Evolutionary conservation across 2,329 filamentous ascomycete species (phyloP), one percentile per base, ranked within the genome.

Genomic region (Arthrobotrys megalospora): DNA sequence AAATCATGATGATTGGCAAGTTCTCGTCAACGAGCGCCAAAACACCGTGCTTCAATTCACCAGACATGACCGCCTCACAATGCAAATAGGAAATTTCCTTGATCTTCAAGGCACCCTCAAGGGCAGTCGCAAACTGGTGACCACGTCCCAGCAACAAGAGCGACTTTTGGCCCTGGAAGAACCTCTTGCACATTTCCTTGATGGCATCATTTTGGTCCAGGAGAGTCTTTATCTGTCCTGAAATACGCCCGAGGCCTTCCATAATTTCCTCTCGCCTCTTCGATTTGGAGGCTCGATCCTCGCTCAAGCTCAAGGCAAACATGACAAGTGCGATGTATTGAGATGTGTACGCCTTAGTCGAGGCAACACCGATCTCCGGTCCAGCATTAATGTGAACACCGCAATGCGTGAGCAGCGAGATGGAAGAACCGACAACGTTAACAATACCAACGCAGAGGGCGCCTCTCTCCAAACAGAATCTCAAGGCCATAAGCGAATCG

Each of bases 311-410:
- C 80, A 99, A 88, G 6, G 96, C 96, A 83, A 99, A 98, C 96
- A 99, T 99, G 86, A 98, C 92, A 94, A 99, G 97, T 85, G 96
- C 97, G 83, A 99, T 93, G 85, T 98, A 99, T 85, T 99, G 96
- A 55, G 96, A 98, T 12, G 96, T 99, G 87, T 99, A 99, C 45
- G 96, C 96, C 89, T 99, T 99, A 85, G 96, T 99, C 55, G 95
- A 98, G 78, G 96, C 96, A 81, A 99, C 96, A 90, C 96, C 96
- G 80, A 99, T 98, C 86, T 99, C 96, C 67, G 96, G 96, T 72
- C 96, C 96, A 81, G 96, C 96, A 86, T 99, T 99, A 88, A 99
- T 94, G 88, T 99, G 96, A 70, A 99, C 96, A 94, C 96, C 96
- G 83, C 96, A 99, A 90, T 99, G 96, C 80, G 96, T 99, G 83